Conservation (phyloP, 352 stramenopile species). For the Phytophthora vignae region DNA sequence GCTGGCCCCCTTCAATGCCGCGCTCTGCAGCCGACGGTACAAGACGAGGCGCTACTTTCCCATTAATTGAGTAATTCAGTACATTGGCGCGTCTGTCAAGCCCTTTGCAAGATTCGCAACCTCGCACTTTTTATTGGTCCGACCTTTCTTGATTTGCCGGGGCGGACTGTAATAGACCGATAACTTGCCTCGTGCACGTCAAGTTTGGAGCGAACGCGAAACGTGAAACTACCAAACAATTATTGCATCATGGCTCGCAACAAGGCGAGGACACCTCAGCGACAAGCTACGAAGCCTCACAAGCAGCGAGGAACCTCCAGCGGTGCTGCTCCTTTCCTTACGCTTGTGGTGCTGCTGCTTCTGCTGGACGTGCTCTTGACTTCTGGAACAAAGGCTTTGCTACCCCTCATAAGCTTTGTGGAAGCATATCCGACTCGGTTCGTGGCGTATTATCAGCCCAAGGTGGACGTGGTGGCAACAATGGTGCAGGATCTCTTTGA, state of each 20-base stretch:
- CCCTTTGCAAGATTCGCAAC: too few species aligned
- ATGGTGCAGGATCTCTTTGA: conserved; percentile 11
- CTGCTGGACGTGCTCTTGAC: conserved; percentile 11
- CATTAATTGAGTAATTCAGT: too few species aligned
- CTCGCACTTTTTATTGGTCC: too few species aligned
- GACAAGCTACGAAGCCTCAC: too few species aligned
- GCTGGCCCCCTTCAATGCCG: too few species aligned
- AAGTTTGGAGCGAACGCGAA: background rate
- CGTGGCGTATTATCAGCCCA: conserved; percentile 44
- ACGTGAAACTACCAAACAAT: background rate
- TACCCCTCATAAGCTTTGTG: conserved; percentile 25
- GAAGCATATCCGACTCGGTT: conserved; percentile 39
- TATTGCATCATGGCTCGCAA: background rate
- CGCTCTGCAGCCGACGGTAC: too few species aligned
- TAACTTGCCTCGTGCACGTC: background rate
- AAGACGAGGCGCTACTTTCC: too few species aligned
- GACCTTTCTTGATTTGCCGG: too few species aligned
- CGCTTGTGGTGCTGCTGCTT: conserved; percentile 7
- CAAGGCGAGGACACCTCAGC: background rate
- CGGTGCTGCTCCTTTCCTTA: background rate
- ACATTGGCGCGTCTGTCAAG: too few species aligned
- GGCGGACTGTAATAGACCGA: background rate
- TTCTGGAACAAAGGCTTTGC: conserved; percentile 3
- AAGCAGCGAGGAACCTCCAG: background rate
- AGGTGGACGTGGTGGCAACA: conserved; percentile 21